phyloP scores from a whole-genome alignment of 2,329 filamentous ascomycete genomes.

The Phialemoniopsis sp. region DNA sequence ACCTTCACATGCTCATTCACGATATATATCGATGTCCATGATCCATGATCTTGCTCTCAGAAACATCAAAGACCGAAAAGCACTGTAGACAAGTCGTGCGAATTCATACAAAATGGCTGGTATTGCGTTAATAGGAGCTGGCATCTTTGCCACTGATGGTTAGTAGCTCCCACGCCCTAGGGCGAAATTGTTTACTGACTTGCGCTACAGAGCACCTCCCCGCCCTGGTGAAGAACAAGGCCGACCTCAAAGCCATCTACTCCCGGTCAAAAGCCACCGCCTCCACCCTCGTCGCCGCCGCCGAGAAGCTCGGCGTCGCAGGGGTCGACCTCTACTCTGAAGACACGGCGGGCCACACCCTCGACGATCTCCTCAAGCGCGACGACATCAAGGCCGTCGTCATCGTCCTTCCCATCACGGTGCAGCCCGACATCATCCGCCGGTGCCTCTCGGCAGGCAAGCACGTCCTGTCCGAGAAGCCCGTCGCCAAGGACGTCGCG shows the following conservation, averaged over 20 bases:
- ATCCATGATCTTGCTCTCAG: no score
- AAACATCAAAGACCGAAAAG: no score
- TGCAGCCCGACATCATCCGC: conserved; percentile 55
- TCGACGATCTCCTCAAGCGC: conserved; percentile 48
- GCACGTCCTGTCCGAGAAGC: conserved; percentile 68
- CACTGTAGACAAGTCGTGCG: no score
- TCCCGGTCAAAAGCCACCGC: conserved; percentile 47
- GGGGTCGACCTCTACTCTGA: conserved; percentile 52
- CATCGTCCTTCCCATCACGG: conserved; percentile 58
- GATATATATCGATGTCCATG: no score
- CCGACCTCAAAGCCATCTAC: conserved; percentile 59
- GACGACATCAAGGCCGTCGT: conserved; percentile 52
- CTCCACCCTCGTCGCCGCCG: conserved; percentile 11
- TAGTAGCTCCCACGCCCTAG: no score
- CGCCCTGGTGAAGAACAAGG: conserved; percentile 49
- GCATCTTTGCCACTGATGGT: conserved; percentile 23
- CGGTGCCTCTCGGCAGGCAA: conserved; percentile 60
- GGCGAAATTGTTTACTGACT: background rate
- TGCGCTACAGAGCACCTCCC: conserved; percentile 32
- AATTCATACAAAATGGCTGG: conserved; percentile 7
- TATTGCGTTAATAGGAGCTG: conserved; percentile 26
- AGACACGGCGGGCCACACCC: conserved; percentile 37
- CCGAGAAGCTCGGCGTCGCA: conserved; percentile 15
- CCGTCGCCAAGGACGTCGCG: conserved; percentile 52
- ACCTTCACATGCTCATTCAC: no score